A percentile compares a stretch with the other conserved stretches of the same genome.
These are phyloP conservation scores for Calocybe cyanea DNA, from an alignment of 768 basidiomycete species.

Conservation along the genomic window DNA sequence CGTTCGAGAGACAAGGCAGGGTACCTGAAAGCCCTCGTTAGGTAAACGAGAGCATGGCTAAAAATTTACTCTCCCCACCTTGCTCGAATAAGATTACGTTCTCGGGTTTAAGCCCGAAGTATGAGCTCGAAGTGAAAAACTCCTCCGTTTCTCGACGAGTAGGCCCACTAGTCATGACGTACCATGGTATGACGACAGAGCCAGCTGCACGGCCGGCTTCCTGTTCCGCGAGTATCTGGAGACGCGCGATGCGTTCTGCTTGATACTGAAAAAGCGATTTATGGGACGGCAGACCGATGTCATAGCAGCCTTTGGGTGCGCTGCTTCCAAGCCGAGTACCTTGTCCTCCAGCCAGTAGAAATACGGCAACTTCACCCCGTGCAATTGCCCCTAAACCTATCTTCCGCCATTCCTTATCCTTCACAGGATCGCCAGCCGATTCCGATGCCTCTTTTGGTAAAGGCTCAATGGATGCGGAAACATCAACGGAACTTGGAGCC, in stretches of 20 bases:
- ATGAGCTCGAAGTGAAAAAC: slow-evolving; percentile 74
- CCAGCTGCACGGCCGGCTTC: slow-evolving; percentile 47
- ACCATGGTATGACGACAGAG: slow-evolving; percentile 86
- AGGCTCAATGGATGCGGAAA: slow-evolving; percentile 57
- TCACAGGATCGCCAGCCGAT: slow-evolving; percentile 50
- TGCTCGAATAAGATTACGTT: slow-evolving; percentile 96
- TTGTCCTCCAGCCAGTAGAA: slow-evolving; percentile 98
- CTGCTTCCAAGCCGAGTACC: slow-evolving; percentile 90
- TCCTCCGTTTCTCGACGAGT: slow-evolving; percentile 82
- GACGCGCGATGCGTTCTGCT: slow-evolving; percentile 88
- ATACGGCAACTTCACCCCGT: slow-evolving; percentile 83
- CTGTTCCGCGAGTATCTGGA: slow-evolving; percentile 73
- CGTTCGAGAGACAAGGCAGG: slow-evolving; percentile 89
- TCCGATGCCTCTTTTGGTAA: slow-evolving; percentile 76
- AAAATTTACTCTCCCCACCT: slow-evolving; percentile 47
- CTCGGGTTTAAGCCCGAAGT: slow-evolving; percentile 76
- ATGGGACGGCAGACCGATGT: slow-evolving; percentile 90
- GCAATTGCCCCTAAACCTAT: slow-evolving; percentile 80
- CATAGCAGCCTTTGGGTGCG: slow-evolving; percentile 97
- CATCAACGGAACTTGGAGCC: slow-evolving; percentile 30
- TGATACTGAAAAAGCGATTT: slow-evolving; percentile 96
- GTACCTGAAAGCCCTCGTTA: slow-evolving; percentile 56
- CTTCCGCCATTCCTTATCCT: slow-evolving; percentile 69
- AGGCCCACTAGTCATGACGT: slow-evolving; percentile 98
- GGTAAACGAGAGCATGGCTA: slow-evolving; percentile 8